Evolutionary conservation across 2,329 filamentous ascomycete genomes (phyloP), one percentile per base, ranked within the genome.

Genomic region (Penicillium freii): DNA sequence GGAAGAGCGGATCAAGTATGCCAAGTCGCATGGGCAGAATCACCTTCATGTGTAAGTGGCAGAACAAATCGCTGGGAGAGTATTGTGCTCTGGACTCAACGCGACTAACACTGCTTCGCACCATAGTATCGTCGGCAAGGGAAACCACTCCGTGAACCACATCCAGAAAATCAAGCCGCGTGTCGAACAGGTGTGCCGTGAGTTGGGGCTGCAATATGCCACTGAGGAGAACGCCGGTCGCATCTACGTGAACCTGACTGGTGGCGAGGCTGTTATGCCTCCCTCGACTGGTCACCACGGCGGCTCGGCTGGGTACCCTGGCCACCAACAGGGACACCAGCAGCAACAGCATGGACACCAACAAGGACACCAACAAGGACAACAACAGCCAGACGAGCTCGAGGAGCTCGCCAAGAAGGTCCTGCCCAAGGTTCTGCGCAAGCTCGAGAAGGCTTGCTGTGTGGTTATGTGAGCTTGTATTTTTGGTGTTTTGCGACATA

Each of bases 111-210:
- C 15, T 10, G 10, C 17, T 36, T 27, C 15, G 23, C 17, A 6
- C 4, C 38, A 46, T 58, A 84, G 82, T 40, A 97, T 99, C 69
- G 93, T 97, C 31, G 94, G 94, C 69, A 96, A 93, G 76, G 94
- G 94, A 3, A 94, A 95, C 73, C 94, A 99, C 78, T 91, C 87
- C 50, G 80, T 78, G 10, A 84, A 87, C 63, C 89, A 94, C 69
- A 82, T 97, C 25, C 91, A 96, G 75, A 97, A 94, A 81, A 87
- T 99, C 75, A 97, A 96, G 78, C 94, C 94, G n/a, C 84, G 90
- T 60, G 91, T 97, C 43, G 92, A 97, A 78, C 83, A 90, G 72
- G 81, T 97, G 48, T 96, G 93, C 75, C 83, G 80, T 48, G 89
- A 97, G 72, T 77, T 96, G 44, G 91, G 92, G 0, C 80, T 99